Evolutionary conservation across 352 stramenopile species (phyloP), one percentile per base, ranked within the genome.

Genomic region (Pythium aphanidermatum): DNA sequence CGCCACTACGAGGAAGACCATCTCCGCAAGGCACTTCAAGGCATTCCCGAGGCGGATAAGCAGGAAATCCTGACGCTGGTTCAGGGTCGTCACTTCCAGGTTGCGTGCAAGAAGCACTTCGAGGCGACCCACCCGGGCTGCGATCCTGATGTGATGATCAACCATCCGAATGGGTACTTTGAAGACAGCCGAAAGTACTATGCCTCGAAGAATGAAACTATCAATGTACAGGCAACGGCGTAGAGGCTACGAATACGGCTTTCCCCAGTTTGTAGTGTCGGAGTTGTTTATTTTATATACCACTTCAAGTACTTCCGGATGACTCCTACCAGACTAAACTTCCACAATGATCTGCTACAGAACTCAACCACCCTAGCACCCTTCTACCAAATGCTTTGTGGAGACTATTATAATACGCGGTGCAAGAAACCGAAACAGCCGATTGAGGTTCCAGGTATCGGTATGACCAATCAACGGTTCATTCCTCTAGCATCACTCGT

Each of bases 141-240:
- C 19, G 74, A 91, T 34, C 61, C 70, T 11, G 89, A 96, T 46
- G 83, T 96, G 27, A 95, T 99, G 44, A 94, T 97, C 30, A 98
- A 98, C 69, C 97, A 99, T 74, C 97, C 97, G 13, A 99, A 99
- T 65, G 91, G 87, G 28, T 99, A 92, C 83, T 98, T 98, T 52
- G 85, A 97, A 43, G 92, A 98, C 25, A 97, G 83, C 61, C 85
- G 94, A 45, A 88, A 94, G 42, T 98, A 97, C 60, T 84, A 96
- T 52, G 86, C 78, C 7, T 66, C 73, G 33, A 96, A 92, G 65
- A 85, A 76, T 34, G 79, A 79, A 44, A 66, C 65, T 20, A 64
- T 85, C 23, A 84, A 80, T 8, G 68, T 82, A 9, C 54, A 60
- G 40, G 58, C 69, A 3, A 51, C 52, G 3, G 54, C 38, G 11